phyloP scores from a whole-genome alignment of 164 flowering plant genomes.

The Magnolia changhungtana region DNA sequence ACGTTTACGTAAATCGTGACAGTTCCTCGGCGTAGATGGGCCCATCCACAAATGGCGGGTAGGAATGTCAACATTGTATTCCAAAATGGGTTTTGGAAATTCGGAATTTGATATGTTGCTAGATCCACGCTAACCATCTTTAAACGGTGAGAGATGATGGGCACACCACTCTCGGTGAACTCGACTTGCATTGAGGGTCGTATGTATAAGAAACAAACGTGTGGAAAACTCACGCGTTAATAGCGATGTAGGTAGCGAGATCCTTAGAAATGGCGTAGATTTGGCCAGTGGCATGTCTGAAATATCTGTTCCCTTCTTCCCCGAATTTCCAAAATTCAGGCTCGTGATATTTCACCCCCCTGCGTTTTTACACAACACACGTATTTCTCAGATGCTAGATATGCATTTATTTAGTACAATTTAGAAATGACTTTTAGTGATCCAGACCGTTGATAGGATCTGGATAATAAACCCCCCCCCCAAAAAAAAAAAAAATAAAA shows the following conservation, averaged over 20 bases:
- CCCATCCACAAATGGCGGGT: no score
- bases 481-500: no score
- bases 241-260: conserved; percentile 71
- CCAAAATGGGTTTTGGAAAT: no score
- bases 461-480: no score
- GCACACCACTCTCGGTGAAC: background rate
- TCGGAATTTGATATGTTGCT: no score
- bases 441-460: no score
- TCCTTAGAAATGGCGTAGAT: conserved; percentile 86
- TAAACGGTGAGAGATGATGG: background rate
- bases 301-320: conserved; percentile 85
- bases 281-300: conserved; percentile 96
- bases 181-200: background rate
- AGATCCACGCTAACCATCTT: no score
- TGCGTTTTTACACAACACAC: conserved; percentile 15
- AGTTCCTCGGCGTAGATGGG: no score
- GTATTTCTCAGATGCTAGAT: background rate
- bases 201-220: background rate
- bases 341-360: conserved; percentile 80
- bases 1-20: no score
- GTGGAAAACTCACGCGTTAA: conserved; percentile 43
- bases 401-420: background rate
- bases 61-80: no score
- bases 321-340: conserved; percentile 92
- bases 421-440: no score